Conservation (phyloP, 208 protist genomes). For the Acanthamoeba lugdunensis region DNA sequence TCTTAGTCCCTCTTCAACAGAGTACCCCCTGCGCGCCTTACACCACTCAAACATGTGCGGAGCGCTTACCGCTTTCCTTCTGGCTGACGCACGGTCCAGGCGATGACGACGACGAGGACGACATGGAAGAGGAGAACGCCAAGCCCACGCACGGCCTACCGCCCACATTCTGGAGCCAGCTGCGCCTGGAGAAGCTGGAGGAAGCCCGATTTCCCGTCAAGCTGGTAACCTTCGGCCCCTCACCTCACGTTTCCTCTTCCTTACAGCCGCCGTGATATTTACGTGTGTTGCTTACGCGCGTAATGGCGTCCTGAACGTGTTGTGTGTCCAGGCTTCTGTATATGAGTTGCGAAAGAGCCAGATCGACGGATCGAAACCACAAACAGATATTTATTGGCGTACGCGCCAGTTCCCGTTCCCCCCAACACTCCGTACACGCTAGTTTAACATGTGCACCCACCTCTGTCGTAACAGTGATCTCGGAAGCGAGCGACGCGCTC, state of each 20-base stretch:
- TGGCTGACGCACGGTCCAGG: neutral
- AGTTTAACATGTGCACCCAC: neutral
- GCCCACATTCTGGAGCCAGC: constrained; percentile 62
- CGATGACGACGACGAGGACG: neutral
- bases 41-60: neutral
- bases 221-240: neutral
- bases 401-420: neutral
- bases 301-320: neutral
- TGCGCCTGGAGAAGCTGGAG: constrained; percentile 9
- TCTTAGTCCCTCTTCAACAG: neutral
- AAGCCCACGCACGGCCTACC: constrained; percentile 10
- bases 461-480: neutral
- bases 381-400: constrained; percentile 52
- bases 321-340: neutral
- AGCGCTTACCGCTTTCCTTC: neutral
- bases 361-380: neutral
- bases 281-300: neutral
- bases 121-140: neutral
- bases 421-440: neutral
- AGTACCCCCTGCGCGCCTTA: neutral
- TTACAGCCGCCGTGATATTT: neutral
- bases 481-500: constrained; percentile 13
- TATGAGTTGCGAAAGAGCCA: constrained; percentile 29
- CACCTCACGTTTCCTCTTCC: neutral
- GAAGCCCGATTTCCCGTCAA: constrained; percentile 9